Evolutionary conservation across 306 rosid genomes (phyloP).

Genomic region (Begonia loranthoides): DNA sequence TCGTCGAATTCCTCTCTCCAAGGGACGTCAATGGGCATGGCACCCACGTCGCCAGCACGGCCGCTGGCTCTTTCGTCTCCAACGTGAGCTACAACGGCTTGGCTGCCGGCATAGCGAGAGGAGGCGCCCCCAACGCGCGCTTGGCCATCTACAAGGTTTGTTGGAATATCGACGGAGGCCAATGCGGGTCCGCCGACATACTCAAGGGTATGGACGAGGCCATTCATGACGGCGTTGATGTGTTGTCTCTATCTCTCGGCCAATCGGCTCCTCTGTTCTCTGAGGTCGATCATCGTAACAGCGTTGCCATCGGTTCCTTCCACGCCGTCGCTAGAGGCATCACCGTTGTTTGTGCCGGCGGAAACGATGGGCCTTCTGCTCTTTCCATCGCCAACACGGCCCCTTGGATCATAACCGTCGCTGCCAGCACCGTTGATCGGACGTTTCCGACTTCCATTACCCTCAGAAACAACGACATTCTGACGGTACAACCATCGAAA

Average conservation of each 20-base stretch:
- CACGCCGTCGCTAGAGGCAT: slow-evolving; percentile 39
- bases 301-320: slow-evolving; percentile 27
- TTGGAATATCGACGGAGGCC: slow-evolving; percentile 23
- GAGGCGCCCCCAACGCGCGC: slow-evolving; percentile 37
- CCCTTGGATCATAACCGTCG: slow-evolving; percentile 37
- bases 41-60: slow-evolving; percentile 35
- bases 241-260: slow-evolving; percentile 27
- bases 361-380: slow-evolving; percentile 28
- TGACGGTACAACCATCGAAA: slow-evolving; percentile 13
- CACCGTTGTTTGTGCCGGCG: slow-evolving; percentile 25
- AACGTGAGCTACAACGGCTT: slow-evolving; percentile 31
- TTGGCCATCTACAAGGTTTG: slow-evolving; percentile 41
- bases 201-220: slow-evolving; percentile 38
- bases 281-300: slow-evolving; percentile 20
- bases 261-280: slow-evolving; percentile 17
- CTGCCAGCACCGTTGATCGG: slow-evolving; percentile 33
- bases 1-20: slow-evolving; percentile 22
- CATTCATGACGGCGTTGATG: slow-evolving; percentile 40
- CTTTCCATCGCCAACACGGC: slow-evolving; percentile 25
- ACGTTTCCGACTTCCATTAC: slow-evolving; percentile 29
- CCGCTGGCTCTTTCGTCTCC: slow-evolving; percentile 21
- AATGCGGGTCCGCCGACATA: slow-evolving; percentile 27
- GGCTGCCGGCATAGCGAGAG: slow-evolving; percentile 28
- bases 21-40: slow-evolving; percentile 30
- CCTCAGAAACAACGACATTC: slow-evolving; percentile 32